Conservation (phyloP, 805 yeast genomes). For the Candida succiphila region DNA sequence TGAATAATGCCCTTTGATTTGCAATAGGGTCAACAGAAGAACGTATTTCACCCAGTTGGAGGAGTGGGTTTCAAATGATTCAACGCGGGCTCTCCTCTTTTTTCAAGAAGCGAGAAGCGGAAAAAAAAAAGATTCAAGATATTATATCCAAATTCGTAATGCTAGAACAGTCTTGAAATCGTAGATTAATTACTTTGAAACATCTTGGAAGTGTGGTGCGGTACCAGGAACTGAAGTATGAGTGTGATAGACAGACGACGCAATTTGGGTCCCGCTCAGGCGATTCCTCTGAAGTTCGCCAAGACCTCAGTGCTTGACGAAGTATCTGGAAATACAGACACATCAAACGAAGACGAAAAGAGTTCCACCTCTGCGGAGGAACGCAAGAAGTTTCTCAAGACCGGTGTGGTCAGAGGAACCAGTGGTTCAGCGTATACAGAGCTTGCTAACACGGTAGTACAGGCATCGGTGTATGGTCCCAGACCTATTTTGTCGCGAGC, state of each 20-base stretch:
- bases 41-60: too few relatives aligned
- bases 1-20: too few relatives aligned
- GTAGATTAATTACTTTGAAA: too few relatives aligned
- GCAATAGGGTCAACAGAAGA: too few relatives aligned
- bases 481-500: conserved; percentile 42
- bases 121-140: too few relatives aligned
- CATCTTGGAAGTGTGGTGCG: too few relatives aligned
- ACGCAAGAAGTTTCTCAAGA: conserved; percentile 45
- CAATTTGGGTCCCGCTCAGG: conserved; percentile 71
- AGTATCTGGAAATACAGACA: conserved; percentile 3
- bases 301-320: conserved; percentile 7
- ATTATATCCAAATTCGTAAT: too few relatives aligned
- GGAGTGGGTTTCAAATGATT: too few relatives aligned
- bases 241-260: conserved; percentile 60
- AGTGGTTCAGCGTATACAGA: conserved; percentile 82
- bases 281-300: conserved; percentile 38
- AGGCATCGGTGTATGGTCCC: conserved; percentile 80
- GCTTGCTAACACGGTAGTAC: conserved; percentile 46
- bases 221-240: too few relatives aligned
- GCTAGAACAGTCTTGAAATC: too few relatives aligned
- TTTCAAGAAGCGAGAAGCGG: too few relatives aligned
- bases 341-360: conserved; percentile 10
- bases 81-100: too few relatives aligned
- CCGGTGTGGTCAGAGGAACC: conserved; percentile 59
- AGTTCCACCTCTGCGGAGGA: conserved; percentile 25